Conservation (phyloP, 306 rosid genomes). For the Trifolium repens region DNA sequence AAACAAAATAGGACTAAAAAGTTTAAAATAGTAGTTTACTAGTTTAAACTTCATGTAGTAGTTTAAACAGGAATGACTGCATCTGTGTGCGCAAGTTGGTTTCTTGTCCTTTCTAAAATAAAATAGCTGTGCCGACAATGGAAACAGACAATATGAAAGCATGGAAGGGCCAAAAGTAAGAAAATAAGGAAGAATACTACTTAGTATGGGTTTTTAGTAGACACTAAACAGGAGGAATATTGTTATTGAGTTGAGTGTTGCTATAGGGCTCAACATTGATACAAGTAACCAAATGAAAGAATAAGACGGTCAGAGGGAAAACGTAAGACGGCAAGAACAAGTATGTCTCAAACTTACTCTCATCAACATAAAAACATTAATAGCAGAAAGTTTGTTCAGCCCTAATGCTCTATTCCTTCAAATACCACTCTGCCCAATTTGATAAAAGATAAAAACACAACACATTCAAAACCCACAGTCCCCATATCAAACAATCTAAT, state of each 20-base stretch:
- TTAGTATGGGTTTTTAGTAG: background rate
- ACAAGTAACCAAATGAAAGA: no score
- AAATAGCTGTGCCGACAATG: background rate
- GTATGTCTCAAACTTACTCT: conserved; percentile 5
- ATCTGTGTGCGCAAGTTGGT: no score
- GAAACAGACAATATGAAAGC: background rate
- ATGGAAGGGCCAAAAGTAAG: background rate
- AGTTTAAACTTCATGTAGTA: no score
- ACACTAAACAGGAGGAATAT: background rate
- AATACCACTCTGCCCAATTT: background rate
- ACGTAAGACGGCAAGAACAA: background rate
- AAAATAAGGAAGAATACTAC: conserved; percentile 2
- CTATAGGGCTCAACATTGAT: background rate
- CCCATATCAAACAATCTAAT: conserved; percentile 31
- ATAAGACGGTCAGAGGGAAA: background rate
- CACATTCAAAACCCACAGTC: conserved; percentile 16
- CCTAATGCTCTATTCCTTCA: conserved; percentile 13
- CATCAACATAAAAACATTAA: conserved; percentile 18
- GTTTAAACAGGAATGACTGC: no score
- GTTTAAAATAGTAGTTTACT: no score
- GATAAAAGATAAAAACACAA: background rate
- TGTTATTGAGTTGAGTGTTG: background rate
- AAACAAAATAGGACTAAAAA: no score
- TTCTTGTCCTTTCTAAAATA: no score
- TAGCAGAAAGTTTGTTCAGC: background rate